Conservation (phyloP, 768 basidiomycete genomes). For the Collybiopsis luxurians region DNA sequence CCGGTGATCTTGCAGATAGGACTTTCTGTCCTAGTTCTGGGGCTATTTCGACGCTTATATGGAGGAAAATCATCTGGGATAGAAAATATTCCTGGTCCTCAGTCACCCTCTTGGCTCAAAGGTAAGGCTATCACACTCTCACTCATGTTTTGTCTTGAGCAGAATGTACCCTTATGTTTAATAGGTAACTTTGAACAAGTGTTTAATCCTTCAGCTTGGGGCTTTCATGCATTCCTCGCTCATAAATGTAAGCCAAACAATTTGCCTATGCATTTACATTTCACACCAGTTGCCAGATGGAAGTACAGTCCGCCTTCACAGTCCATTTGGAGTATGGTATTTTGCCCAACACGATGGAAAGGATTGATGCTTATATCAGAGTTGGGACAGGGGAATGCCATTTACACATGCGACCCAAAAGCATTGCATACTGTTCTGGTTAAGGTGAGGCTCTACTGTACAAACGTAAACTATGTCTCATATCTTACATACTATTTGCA, state of each 20-base stretch:
- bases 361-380: too few relatives aligned
- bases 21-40: too few relatives aligned
- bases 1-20: too few relatives aligned
- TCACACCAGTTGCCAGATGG: neutral
- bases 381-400: neutral
- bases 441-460: conserved; percentile 1
- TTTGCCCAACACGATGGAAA: too few relatives aligned
- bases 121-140: too few relatives aligned
- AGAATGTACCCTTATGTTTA: neutral
- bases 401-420: conserved; percentile 1
- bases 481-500: neutral
- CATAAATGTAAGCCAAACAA: neutral
- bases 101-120: neutral
- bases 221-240: neutral
- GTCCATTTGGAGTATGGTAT: too few relatives aligned
- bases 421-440: conserved; percentile 4
- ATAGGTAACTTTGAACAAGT: conserved; percentile 1
- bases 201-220: conserved; percentile 4
- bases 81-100: neutral
- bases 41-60: neutral
- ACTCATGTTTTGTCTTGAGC: too few relatives aligned
- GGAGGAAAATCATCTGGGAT: neutral
- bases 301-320: neutral
- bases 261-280: neutral
- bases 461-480: too few relatives aligned